These are phyloP conservation scores for Trichaptum fuscoviolaceum DNA, from an alignment of 768 basidiomycete genomes.

Conservation along the genomic window DNA sequence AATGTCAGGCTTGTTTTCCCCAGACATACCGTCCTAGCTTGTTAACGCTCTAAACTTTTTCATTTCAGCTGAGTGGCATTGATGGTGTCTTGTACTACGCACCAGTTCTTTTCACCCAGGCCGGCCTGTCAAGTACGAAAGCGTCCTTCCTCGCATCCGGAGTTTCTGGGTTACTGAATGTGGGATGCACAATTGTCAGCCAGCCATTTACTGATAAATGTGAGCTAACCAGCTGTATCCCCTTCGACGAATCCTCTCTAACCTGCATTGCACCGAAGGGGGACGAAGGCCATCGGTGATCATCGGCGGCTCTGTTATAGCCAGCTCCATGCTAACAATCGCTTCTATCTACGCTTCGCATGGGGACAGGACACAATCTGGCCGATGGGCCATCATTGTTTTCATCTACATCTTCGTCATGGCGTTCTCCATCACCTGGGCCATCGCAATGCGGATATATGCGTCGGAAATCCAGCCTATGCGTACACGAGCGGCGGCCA, in stretches of 20 bases:
- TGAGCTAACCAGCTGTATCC: constrained; percentile 13
- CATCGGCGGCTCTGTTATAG: constrained; percentile 36
- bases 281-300: constrained; percentile 36
- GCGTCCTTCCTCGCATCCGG: constrained; percentile 48
- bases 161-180: constrained; percentile 40
- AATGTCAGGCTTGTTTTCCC: constrained; percentile 23
- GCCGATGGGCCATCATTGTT: constrained; percentile 36
- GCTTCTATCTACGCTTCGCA: constrained; percentile 38
- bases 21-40: constrained; percentile 1
- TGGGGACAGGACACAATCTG: constrained; percentile 24
- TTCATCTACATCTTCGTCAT: constrained; percentile 44
- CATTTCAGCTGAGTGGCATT: constrained; percentile 28
- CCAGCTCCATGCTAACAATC: constrained; percentile 35
- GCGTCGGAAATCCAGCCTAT: constrained; percentile 44
- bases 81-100: constrained; percentile 37
- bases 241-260: not conserved
- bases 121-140: constrained; percentile 42
- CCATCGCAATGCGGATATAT: constrained; percentile 35
- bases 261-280: constrained; percentile 15
- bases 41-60: constrained; percentile 1
- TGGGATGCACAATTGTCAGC: constrained; percentile 32
- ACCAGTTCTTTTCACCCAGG: constrained; percentile 44
- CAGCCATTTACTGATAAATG: constrained; percentile 37
- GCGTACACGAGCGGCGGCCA: constrained; percentile 36
- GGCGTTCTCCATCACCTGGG: constrained; percentile 40